Conservation (phyloP, 2,329 filamentous ascomycete genomes). For the Cordyceps tenuipes region DNA sequence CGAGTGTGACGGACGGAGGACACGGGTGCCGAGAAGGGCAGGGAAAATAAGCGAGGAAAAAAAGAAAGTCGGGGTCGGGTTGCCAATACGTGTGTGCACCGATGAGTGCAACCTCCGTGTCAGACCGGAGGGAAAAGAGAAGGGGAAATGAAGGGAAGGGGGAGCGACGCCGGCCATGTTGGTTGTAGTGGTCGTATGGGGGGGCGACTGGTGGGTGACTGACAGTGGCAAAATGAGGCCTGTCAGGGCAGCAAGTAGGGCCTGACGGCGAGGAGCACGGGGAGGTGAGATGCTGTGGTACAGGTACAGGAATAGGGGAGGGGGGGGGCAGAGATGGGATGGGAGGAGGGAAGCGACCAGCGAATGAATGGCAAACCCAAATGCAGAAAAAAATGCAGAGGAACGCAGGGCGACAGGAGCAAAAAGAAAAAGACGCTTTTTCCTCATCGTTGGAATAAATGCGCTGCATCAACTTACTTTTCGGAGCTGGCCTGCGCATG, state of each 20-base stretch:
- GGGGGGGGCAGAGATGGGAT: background rate
- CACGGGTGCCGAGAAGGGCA: background rate
- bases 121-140: too few species aligned
- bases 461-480: conserved; percentile 40
- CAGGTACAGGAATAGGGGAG: conserved; percentile 4
- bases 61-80: background rate
- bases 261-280: background rate
- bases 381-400: conserved; percentile 10
- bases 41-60: background rate
- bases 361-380: background rate
- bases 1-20: conserved; percentile 8
- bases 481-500: conserved; percentile 40
- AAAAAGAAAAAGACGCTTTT: background rate
- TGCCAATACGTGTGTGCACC: background rate
- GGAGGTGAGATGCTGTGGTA: background rate
- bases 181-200: background rate
- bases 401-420: conserved; percentile 4
- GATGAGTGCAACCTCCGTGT: too few species aligned
- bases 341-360: conserved; percentile 5
- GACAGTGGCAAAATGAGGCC: background rate
- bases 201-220: too few species aligned
- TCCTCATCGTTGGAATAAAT: background rate
- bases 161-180: background rate
- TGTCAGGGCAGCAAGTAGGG: background rate
- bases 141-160: background rate